phyloP scores from a whole-genome alignment of 176 grass and related monocot genomes.

The Triticum urartu region DNA sequence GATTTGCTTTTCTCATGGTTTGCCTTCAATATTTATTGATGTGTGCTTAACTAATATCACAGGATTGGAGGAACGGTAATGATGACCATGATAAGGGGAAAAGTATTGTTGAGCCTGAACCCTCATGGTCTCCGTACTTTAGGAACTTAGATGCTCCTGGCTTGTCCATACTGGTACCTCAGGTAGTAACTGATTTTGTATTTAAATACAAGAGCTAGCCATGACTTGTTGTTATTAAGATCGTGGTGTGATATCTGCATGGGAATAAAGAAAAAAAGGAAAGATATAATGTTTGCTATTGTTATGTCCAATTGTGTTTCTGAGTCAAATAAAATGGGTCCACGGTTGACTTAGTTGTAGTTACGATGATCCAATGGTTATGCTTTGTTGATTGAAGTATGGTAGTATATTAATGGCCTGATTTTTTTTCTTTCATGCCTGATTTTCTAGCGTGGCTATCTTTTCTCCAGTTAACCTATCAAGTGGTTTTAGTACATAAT shows the following conservation, averaged over 20 bases:
- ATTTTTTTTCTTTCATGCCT: background rate
- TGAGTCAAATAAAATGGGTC: background rate
- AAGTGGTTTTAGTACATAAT: background rate
- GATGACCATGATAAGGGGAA: constrained; percentile 34
- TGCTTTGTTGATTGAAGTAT: background rate
- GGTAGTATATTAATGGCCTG: background rate
- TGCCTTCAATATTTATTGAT: background rate
- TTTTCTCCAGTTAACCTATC: background rate
- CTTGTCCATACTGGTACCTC: background rate
- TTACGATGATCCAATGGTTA: background rate
- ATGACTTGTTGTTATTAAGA: constrained; percentile 10
- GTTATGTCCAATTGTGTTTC: background rate
- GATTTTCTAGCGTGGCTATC: background rate
- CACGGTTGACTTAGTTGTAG: background rate
- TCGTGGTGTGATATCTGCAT: background rate
- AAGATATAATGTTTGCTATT: background rate
- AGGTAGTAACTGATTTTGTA: background rate
- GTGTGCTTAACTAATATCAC: background rate
- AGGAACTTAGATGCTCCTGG: constrained; percentile 20
- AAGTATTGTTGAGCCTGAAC: constrained; percentile 3
- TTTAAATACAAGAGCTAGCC: background rate
- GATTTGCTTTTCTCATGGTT: background rate
- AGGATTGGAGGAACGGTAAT: constrained; percentile 12
- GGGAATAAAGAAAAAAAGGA: background rate
- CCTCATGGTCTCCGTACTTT: background rate